Conservation (phyloP, 306 rosid genomes). For the Carpinus fangiana region DNA sequence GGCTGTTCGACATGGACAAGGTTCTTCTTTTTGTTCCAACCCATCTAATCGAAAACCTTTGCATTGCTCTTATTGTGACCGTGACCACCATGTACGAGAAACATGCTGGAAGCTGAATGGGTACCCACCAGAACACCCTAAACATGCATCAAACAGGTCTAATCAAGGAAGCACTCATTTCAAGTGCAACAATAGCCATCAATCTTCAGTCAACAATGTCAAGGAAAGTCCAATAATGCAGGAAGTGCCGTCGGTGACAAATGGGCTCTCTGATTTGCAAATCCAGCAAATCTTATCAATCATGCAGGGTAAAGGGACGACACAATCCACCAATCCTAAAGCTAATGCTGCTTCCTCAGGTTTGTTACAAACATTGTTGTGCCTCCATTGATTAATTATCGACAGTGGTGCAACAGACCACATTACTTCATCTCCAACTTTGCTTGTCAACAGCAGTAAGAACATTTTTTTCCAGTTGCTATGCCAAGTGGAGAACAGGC, state of each 20-base stretch:
- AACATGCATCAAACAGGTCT: not conserved
- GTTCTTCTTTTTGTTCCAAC: not conserved
- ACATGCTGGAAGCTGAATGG: not conserved
- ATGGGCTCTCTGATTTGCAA: not conserved
- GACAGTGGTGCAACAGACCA: not conserved
- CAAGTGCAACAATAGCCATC: not conserved
- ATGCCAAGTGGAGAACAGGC: not conserved
- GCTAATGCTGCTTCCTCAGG: not conserved
- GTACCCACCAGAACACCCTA: not conserved
- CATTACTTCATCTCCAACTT: conserved; percentile 1
- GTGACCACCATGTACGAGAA: not conserved
- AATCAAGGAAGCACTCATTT: not conserved
- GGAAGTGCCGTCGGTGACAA: not conserved
- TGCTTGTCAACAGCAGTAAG: no score
- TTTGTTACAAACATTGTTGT: not conserved
- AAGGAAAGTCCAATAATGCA: not conserved
- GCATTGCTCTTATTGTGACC: not conserved
- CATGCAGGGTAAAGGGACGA: not conserved
- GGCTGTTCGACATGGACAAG: not conserved
- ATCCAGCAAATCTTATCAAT: not conserved
- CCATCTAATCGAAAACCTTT: not conserved
- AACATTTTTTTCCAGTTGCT: not conserved
- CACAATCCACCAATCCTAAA: not conserved
- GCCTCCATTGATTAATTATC: not conserved
- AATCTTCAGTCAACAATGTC: not conserved